phyloP scores from a whole-genome alignment of 2,329 filamentous ascomycete genomes.

The Phyllosticta citribraziliensis region DNA sequence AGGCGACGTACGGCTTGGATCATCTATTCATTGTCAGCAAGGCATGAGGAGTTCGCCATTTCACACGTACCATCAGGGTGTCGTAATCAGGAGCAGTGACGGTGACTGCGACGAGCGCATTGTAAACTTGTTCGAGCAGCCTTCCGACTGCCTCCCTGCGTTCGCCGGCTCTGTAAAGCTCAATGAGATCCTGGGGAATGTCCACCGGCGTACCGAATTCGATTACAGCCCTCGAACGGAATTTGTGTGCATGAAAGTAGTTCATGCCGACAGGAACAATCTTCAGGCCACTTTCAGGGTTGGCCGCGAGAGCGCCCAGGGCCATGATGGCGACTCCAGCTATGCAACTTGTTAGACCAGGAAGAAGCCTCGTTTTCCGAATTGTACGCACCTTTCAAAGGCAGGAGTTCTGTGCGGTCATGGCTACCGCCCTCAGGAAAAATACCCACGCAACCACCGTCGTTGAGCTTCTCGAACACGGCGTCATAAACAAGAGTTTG shows the following conservation, averaged over 20 bases:
- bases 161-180: slow-evolving; percentile 75
- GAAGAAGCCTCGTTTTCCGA: not conserved
- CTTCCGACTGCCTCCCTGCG: slow-evolving; percentile 78
- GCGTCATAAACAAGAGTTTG: slow-evolving; percentile 90
- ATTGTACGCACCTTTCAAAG: slow-evolving; percentile 57
- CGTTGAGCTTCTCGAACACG: slow-evolving; percentile 73
- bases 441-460: slow-evolving; percentile 85
- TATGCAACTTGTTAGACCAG: slow-evolving; percentile 21
- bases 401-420: slow-evolving; percentile 82
- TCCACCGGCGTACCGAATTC: slow-evolving; percentile 90
- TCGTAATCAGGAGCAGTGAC: slow-evolving; percentile 91
- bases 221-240: slow-evolving; percentile 87
- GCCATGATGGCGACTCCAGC: slow-evolving; percentile 98
- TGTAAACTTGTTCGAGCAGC: slow-evolving; percentile 77
- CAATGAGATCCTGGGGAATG: slow-evolving; percentile 69
- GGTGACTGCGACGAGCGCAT: slow-evolving; percentile 77
- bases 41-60: not conserved
- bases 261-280: slow-evolving; percentile 99
- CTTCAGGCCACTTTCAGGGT: slow-evolving; percentile 79
- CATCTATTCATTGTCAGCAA: slow-evolving; percentile 41
- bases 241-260: slow-evolving; percentile 98
- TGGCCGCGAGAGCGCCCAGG: slow-evolving; percentile 73
- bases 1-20: slow-evolving; percentile 89
- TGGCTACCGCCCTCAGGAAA: slow-evolving; percentile 96
- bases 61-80: slow-evolving; percentile 63